Conservation (phyloP, 1,139 yeast species). For the Magnusiomyces tetraspermus region DNA sequence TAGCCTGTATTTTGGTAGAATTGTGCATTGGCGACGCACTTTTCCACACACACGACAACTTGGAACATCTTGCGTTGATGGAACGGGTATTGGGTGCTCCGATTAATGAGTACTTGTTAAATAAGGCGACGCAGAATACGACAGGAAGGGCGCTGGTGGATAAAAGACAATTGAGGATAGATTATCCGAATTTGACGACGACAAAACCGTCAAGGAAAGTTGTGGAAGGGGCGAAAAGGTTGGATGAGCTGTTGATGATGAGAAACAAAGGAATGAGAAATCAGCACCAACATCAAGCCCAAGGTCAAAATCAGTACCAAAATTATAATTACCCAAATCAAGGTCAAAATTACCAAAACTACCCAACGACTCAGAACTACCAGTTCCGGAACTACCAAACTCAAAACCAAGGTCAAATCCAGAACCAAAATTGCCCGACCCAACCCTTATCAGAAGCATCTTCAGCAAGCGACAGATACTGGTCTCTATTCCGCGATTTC, state of each 20-base stretch:
- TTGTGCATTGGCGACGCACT: constrained; percentile 88
- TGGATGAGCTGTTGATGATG: too few relatives aligned
- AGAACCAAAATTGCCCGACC: too few relatives aligned
- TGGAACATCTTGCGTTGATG: constrained; percentile 93
- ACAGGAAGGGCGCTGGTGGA: constrained; percentile 20
- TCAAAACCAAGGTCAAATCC: too few relatives aligned
- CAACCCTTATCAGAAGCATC: too few relatives aligned
- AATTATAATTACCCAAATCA: too few relatives aligned
- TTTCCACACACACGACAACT: constrained; percentile 88
- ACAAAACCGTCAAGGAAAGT: constrained; percentile 38
- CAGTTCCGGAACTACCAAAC: too few relatives aligned
- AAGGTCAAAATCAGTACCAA: too few relatives aligned
- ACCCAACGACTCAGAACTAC: too few relatives aligned
- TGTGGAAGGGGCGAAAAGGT: constrained; percentile 46
- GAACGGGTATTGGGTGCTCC: constrained; percentile 50
- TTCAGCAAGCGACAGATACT: constrained; percentile 47
- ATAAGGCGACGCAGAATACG: constrained; percentile 22
- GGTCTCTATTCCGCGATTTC: constrained; percentile 44
- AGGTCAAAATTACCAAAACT: too few relatives aligned
- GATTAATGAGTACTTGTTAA: constrained; percentile 26
- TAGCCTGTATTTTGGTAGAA: constrained; percentile 90
- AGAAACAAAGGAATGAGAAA: too few relatives aligned
- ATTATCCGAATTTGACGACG: constrained; percentile 34
- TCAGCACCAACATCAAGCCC: too few relatives aligned
- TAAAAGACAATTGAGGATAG: constrained; percentile 17